Base-by-base conservation (phyloP, 192 early-diverging fungal species). In the Linderina pennispora region DNA sequence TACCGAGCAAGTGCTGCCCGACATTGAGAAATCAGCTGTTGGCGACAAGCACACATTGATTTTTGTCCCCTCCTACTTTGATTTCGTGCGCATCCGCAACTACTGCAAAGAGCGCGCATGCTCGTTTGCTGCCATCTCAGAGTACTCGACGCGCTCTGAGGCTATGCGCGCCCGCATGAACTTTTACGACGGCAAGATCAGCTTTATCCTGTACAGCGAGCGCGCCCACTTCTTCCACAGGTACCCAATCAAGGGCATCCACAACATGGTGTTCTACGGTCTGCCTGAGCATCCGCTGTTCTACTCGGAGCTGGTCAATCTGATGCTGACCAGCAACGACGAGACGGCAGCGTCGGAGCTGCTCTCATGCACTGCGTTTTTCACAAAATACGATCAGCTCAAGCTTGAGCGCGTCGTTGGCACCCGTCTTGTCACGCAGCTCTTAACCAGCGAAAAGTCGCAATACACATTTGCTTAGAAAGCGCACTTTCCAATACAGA, bases 141-240 rank as follows among this genome's bases (percentile, higher is more conserved):
- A 99, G 79, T 94, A 99, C 69, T 87, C 91, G n/a, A 68, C 84
- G 14, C 65, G 55, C 25, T 53, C 77, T 23, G 87, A 94, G 38
- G 82, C 96, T 2, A 80, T 87, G 26, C 69, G 85, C 14, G 81
- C 87, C 0, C 80, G 97, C 25, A 62, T 79, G 8, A 52, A 77
- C 41, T 93, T 98, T 48, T 89, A 85, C 68, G 79, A 83, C 16
- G 90, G 90, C n/a, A 79, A 85, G 14, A 61, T 79, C 6, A 71
- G 77, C 38, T 84, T 91, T 43, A 59, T 97, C 25, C 46, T 99
- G 14, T 83, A 85, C 55, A 94, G 92, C 22, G 97, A 99, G 72
- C 82, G 97, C n/a, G 89, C 91, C 47, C 94, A 99, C 60, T 99
- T 89, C 59, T 99, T 89, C 75, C 72, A 91, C 46, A 80, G 89